Conservation (phyloP, 73 alveolate genomes). For the Paramecium pentaurelia region DNA sequence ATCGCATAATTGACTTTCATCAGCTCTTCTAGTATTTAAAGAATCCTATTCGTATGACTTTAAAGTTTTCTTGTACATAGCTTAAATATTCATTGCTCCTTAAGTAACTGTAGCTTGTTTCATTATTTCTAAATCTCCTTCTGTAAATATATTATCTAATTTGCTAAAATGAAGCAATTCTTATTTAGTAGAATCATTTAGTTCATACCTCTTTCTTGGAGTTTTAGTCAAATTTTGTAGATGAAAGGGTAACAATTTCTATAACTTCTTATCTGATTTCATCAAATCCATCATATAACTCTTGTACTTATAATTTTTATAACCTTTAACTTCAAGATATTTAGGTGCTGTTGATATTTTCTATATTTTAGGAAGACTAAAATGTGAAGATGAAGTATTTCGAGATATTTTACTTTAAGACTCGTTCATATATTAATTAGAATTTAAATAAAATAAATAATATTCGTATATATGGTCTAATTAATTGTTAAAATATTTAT, state of each 20-base stretch:
- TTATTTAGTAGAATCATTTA: not conserved
- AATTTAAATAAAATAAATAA: not conserved
- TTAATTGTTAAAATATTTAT: not conserved
- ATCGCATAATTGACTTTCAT: not conserved
- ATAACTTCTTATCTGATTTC: slow-evolving; percentile 5
- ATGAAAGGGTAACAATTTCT: slow-evolving; percentile 36
- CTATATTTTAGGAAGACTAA: not conserved
- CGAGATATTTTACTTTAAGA: slow-evolving; percentile 1
- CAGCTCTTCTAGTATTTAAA: not conserved
- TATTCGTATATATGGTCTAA: not conserved
- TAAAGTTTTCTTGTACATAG: not conserved
- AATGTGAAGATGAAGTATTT: slow-evolving; percentile 18
- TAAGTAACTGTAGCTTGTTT: not conserved
- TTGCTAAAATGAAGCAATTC: slow-evolving; percentile 5
- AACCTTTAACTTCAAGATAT: slow-evolving; percentile 31
- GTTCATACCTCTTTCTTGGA: slow-evolving; percentile 21
- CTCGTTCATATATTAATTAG: not conserved
- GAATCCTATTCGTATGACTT: not conserved
- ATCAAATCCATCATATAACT: slow-evolving; percentile 11
- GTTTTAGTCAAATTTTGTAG: not conserved
- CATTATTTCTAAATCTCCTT: not conserved
- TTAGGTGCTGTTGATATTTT: not conserved
- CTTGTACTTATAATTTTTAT: slow-evolving; percentile 10
- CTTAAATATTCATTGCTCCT: not conserved
- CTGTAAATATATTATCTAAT: slow-evolving; percentile 45